phyloP scores from a whole-genome alignment of 805 yeast genomes.

The Komagataella ulmi region DNA sequence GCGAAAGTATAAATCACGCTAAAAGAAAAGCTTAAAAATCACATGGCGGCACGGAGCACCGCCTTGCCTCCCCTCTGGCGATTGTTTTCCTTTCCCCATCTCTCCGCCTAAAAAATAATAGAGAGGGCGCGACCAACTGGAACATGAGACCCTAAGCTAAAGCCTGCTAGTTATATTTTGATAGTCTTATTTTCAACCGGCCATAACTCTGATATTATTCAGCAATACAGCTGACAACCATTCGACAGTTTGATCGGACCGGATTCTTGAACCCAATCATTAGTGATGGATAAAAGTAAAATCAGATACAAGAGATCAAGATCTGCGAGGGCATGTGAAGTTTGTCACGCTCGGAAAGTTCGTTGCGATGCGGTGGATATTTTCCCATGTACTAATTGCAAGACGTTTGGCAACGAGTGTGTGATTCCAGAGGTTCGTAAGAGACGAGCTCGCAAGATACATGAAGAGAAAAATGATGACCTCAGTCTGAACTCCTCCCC shows the following conservation, averaged over 20 bases:
- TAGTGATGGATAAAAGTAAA: not conserved
- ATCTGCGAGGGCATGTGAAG: conserved; percentile 61
- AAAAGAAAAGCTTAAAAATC: no score
- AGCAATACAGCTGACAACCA: not conserved
- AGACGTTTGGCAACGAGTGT: conserved; percentile 63
- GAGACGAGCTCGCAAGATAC: conserved; percentile 22
- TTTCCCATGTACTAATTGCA: conserved; percentile 57
- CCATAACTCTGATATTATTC: not conserved
- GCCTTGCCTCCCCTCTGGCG: not conserved
- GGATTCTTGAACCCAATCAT: not conserved
- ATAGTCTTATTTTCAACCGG: not conserved
- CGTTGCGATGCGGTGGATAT: conserved; percentile 56
- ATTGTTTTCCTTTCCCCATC: not conserved
- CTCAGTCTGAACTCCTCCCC: conserved; percentile 3
- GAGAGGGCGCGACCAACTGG: not conserved
- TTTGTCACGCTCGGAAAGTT: conserved; percentile 72
- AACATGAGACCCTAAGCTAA: not conserved
- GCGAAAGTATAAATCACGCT: no score
- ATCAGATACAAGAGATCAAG: conserved; percentile 35
- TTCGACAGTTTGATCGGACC: not conserved
- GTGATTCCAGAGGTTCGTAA: conserved; percentile 34
- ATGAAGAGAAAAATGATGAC: conserved; percentile 12
- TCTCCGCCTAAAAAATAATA: not conserved
- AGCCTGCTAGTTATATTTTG: not conserved
- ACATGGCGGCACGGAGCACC: no score